A percentile compares a stretch with the other conserved stretches of the same genome.
phyloP scores from a whole-genome alignment of 1,139 yeast genomes.

The Taphrina deformans region DNA sequence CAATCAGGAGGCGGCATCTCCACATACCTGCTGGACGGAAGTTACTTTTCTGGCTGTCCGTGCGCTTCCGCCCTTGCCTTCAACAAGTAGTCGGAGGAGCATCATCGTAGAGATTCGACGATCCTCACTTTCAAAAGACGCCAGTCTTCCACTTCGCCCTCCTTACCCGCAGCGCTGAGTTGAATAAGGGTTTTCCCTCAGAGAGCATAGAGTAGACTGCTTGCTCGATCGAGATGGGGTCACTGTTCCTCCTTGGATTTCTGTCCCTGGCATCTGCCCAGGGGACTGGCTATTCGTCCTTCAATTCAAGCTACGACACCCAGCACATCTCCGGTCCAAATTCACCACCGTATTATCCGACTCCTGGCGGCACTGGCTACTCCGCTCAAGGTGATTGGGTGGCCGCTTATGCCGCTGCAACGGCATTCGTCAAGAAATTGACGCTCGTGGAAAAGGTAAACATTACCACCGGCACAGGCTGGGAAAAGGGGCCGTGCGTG shows the following conservation, averaged over 20 bases:
- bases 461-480: conserved; percentile 65
- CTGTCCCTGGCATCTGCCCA: conserved; percentile 12
- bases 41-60: too few relatives aligned
- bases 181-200: not conserved
- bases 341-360: conserved; percentile 29
- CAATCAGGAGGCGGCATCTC: too few relatives aligned
- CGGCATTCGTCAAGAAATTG: conserved; percentile 57
- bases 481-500: conserved; percentile 64
- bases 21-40: too few relatives aligned
- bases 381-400: conserved; percentile 51
- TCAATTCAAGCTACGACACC: conserved; percentile 3
- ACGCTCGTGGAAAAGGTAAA: conserved; percentile 61
- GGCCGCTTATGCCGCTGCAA: conserved; percentile 58
- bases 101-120: too few relatives aligned
- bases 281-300: conserved; percentile 2
- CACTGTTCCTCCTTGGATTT: not conserved
- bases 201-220: not conserved
- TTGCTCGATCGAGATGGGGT: not conserved
- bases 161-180: too few relatives aligned
- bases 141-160: too few relatives aligned
- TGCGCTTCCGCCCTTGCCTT: too few relatives aligned
- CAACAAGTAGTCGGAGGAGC: too few relatives aligned
- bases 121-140: too few relatives aligned
- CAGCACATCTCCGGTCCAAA: not conserved
- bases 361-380: conserved; percentile 12